A percentile compares a stretch with the other conserved stretches of the same genome.
These are phyloP conservation scores for Penicillium sclerotigenum DNA, from an alignment of 2,329 filamentous ascomycete genomes.

Conservation along the genomic window DNA sequence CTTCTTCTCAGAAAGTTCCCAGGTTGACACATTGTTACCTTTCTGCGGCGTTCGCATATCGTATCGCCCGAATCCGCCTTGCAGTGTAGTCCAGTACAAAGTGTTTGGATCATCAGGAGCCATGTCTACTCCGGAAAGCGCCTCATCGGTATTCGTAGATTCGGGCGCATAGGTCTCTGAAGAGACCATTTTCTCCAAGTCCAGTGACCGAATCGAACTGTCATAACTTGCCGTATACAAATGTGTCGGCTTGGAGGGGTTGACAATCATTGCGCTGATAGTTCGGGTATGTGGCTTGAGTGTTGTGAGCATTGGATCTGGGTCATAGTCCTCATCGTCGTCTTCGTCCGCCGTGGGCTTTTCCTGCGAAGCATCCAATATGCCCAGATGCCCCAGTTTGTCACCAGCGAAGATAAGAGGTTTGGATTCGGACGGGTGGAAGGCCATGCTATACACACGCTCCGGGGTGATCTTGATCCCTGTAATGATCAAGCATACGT, in stretches of 20 bases:
- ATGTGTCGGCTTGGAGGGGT: slow-evolving; percentile 67
- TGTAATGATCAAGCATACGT: slow-evolving; percentile 32
- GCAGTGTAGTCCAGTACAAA: slow-evolving; percentile 82
- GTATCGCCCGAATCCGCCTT: slow-evolving; percentile 75
- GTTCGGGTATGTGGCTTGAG: slow-evolving; percentile 89
- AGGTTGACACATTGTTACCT: slow-evolving; percentile 61
- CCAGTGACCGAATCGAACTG: slow-evolving; percentile 81
- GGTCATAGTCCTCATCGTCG: slow-evolving; percentile 60
- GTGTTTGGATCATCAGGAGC: slow-evolving; percentile 65
- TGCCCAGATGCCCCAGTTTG: slow-evolving; percentile 84
- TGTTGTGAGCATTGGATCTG: slow-evolving; percentile 77
- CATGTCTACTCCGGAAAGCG: slow-evolving; percentile 82
- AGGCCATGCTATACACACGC: slow-evolving; percentile 78
- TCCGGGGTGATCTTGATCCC: slow-evolving; percentile 91
- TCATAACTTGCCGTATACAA: slow-evolving; percentile 90
- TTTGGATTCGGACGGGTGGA: slow-evolving; percentile 84
- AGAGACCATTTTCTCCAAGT: slow-evolving; percentile 75
- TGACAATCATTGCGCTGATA: slow-evolving; percentile 79
- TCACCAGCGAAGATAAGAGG: slow-evolving; percentile 89
- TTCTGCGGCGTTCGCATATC: slow-evolving; percentile 63
- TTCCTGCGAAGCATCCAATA: slow-evolving; percentile 70
- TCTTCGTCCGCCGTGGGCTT: slow-evolving; percentile 59
- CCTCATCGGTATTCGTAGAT: slow-evolving; percentile 67
- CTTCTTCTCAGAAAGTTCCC: slow-evolving; percentile 82
- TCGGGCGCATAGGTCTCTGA: slow-evolving; percentile 76